phyloP scores from a whole-genome alignment of 306 rosid genomes.

The Dalbergia cultrata region DNA sequence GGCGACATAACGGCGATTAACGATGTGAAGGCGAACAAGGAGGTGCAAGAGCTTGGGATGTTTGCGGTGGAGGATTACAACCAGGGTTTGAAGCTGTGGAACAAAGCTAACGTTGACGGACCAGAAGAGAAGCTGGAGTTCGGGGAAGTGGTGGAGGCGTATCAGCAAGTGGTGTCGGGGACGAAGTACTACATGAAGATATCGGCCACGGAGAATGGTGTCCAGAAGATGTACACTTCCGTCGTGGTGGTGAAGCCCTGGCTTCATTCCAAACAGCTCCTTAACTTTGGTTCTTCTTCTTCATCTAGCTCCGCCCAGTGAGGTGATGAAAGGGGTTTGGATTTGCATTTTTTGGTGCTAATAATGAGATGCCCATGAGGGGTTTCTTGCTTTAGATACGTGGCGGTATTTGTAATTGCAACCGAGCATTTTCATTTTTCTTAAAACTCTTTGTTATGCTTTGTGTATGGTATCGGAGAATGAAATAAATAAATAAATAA shows the following conservation, averaged over 20 bases:
- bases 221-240: conserved; percentile 54
- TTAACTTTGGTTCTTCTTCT: conserved; percentile 60
- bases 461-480: neutral
- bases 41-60: conserved; percentile 78
- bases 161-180: conserved; percentile 83
- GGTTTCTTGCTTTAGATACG: neutral
- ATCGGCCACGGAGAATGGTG: conserved; percentile 52
- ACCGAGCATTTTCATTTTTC: conserved; percentile 28
- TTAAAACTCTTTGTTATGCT: neutral
- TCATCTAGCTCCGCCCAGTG: neutral
- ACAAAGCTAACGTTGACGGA: neutral
- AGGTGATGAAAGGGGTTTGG: neutral
- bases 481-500: neutral
- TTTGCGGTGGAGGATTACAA: conserved; percentile 85
- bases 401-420: conserved; percentile 44
- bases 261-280: conserved; percentile 61
- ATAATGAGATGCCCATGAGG: neutral
- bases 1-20: conserved; percentile 62
- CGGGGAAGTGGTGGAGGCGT: conserved; percentile 73
- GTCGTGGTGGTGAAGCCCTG: conserved; percentile 81
- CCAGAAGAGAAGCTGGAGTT: conserved; percentile 48
- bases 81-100: conserved; percentile 30
- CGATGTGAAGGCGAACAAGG: conserved; percentile 66
- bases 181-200: conserved; percentile 70
- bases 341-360: neutral